phyloP scores from a whole-genome alignment of 108 stramenopile genomes.

The Skeletonema menzelii region DNA sequence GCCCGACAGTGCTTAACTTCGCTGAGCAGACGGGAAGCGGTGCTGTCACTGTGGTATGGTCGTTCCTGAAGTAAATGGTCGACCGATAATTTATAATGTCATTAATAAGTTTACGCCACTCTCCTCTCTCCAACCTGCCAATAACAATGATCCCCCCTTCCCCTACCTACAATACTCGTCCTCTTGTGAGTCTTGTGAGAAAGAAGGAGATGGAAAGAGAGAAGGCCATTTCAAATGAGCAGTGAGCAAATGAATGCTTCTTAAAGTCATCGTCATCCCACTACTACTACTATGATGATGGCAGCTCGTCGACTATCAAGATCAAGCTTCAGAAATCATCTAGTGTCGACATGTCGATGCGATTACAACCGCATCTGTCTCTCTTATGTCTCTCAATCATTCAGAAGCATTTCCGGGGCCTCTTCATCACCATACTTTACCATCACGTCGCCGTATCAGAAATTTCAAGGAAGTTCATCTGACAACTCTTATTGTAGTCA shows the following conservation, averaged over 20 bases:
- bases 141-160: no score
- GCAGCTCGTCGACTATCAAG: not conserved
- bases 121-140: no score
- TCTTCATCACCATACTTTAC: not conserved
- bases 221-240: no score
- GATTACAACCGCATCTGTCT: not conserved
- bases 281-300: not conserved
- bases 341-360: not conserved
- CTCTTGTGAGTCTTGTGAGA: no score
- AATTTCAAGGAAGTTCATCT: not conserved
- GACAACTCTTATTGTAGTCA: not conserved
- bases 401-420: not conserved
- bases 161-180: no score
- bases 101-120: no score
- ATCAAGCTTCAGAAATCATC: not conserved
- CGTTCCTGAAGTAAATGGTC: no score
- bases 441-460: not conserved
- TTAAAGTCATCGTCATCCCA: no score
- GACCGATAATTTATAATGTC: no score
- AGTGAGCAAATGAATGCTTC: no score
- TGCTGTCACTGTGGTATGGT: slow-evolving; percentile 1
- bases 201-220: no score
- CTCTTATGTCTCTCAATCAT: not conserved
- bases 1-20: slow-evolving; percentile 83
- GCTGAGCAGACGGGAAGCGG: slow-evolving; percentile 88